A percentile compares a stretch with the other conserved stretches of the same genome.
Evolutionary conservation across 768 basidiomycete genomes (phyloP).

Genomic region (Hygrophoropsis aurantiaca): DNA sequence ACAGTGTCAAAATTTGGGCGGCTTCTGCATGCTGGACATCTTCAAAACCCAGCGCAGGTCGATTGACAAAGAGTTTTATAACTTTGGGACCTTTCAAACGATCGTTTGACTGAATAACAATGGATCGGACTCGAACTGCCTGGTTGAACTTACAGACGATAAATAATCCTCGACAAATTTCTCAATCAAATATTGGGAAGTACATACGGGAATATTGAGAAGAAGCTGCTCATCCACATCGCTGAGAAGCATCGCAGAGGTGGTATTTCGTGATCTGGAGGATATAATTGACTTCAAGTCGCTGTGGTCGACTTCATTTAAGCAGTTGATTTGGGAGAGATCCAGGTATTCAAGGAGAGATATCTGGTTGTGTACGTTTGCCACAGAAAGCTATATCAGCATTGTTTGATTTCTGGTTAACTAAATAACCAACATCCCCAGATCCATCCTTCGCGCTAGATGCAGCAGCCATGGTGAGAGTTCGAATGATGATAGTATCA

Average conservation of each 20-base stretch:
- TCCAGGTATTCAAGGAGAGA: conserved; percentile 63
- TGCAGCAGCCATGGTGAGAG: no score
- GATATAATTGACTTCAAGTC: conserved; percentile 52
- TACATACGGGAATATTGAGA: conserved; percentile 63
- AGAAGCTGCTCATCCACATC: conserved; percentile 76
- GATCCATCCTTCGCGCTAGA: neutral
- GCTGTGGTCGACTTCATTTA: conserved; percentile 61
- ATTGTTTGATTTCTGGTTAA: neutral
- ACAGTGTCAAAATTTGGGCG: conserved; percentile 57
- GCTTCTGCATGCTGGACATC: conserved; percentile 58
- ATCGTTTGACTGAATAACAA: conserved; percentile 46
- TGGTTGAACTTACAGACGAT: conserved; percentile 60
- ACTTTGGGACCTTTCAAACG: conserved; percentile 51
- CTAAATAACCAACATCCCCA: neutral
- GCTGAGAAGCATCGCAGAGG: conserved; percentile 52
- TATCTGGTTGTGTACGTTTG: no score
- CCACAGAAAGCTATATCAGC: neutral
- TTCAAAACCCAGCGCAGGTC: conserved; percentile 59
- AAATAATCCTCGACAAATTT: neutral
- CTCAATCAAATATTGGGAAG: neutral
- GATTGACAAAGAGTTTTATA: conserved; percentile 65
- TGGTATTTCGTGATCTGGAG: conserved; percentile 43
- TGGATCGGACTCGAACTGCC: conserved; percentile 58
- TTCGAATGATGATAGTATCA: no score
- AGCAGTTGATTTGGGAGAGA: conserved; percentile 58